Base-by-base conservation (phyloP, 75 land plant species). In the Pinus tabuliformis region DNA sequence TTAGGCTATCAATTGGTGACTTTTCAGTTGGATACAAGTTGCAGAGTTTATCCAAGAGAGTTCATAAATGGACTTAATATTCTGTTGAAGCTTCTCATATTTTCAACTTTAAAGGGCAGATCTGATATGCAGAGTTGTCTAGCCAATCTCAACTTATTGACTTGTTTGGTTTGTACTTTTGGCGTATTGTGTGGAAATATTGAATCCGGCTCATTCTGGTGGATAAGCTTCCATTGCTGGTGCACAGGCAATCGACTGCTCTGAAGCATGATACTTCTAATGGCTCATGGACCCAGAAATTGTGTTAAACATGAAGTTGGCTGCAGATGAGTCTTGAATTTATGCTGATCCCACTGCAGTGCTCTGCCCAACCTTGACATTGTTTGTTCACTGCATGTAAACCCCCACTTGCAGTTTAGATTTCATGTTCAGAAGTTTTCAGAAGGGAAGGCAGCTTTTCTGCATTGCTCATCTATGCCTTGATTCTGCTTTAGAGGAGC, bases 161-260 rank as follows among this genome's bases (percentile, higher is more conserved):
- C 42, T 42, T 68, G 18, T 68, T 68, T 37, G 45, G 22, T 68
- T 68, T 68, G 49, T 68, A 18, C 42, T 64, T 62, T 64, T 64
- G 68, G 68, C 39, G 36, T 42, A 18, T 68, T 42, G 52, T 20
- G 39, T 17, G 42, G 71, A 66, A 66, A 66, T 66, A 37, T 66
- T 45, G 39, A 37, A 39, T 37, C 20, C n/a, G 49, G 39, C 39
- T 66, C 39, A 37, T 66, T 66, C 1, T 66, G 52, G 45, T 37
- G 72, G 52, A 68, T 68, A 42, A 12, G 49, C 72, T 42, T 42
- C 72, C 42, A 45, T 68, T 68, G 14, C 49, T n/a, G 22, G 72
- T 33, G 39, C 42, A 20, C 24, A 68, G 42, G 45, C 72, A n/a
- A 42, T 64, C 21, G 49, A n/a, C 36, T 68, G 72, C 33, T 68